Percentiles rank a stretch among this genome's conserved stretches.
These are phyloP conservation scores for Alisma plantagoaquatica DNA, from an alignment of 106 monocot species.

Conservation along the genomic window DNA sequence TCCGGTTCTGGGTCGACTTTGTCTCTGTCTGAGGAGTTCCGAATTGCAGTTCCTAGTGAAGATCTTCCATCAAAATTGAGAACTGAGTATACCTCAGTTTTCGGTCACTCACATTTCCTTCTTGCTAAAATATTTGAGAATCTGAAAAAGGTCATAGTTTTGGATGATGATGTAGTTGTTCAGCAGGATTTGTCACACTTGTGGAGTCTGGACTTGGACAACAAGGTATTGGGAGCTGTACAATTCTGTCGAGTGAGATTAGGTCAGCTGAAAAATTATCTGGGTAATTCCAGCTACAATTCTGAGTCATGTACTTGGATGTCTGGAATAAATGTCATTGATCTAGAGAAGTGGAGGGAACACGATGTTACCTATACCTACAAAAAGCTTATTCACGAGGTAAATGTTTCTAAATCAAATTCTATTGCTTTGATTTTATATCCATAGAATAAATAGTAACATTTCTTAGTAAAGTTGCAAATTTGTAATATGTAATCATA, in stretches of 20 bases:
- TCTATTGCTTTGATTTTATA: too few species aligned
- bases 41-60: slow-evolving; percentile 28
- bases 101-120: slow-evolving; percentile 38
- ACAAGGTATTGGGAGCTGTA: slow-evolving; percentile 33
- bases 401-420: slow-evolving; percentile 1
- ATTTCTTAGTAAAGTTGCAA: too few species aligned
- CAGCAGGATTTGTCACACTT: slow-evolving; percentile 35
- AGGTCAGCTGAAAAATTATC: slow-evolving; percentile 32
- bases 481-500: too few species aligned
- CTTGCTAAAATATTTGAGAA: slow-evolving; percentile 42
- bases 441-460: too few species aligned
- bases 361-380: slow-evolving; percentile 30
- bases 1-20: slow-evolving; percentile 8
- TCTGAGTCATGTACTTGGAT: slow-evolving; percentile 31
- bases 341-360: slow-evolving; percentile 46
- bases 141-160: slow-evolving; percentile 38
- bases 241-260: slow-evolving; percentile 29
- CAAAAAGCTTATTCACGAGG: slow-evolving; percentile 18
- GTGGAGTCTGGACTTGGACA: slow-evolving; percentile 40
- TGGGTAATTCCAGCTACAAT: slow-evolving; percentile 14
- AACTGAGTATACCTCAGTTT: slow-evolving; percentile 39
- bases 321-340: slow-evolving; percentile 41
- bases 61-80: slow-evolving; percentile 24
- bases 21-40: slow-evolving; percentile 65
- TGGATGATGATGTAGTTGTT: slow-evolving; percentile 58